Percentiles rank a stretch among this genome's conserved stretches.
These are phyloP conservation scores for Saccharomycopsis guyanensis DNA, from an alignment of 805 yeast species.

Conservation along the genomic window DNA sequence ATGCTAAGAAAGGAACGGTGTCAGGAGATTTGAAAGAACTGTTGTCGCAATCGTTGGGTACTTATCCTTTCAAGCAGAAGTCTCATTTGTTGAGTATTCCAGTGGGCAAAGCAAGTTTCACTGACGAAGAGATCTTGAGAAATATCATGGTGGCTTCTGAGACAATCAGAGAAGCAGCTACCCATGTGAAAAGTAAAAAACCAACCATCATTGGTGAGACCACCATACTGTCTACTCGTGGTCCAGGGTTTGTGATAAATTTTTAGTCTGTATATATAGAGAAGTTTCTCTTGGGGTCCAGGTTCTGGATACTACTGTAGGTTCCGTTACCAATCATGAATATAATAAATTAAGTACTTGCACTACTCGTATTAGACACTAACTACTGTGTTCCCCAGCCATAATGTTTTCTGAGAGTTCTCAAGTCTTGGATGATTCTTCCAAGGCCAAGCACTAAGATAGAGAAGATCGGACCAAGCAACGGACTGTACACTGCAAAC, in stretches of 20 bases:
- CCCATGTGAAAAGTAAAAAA: constrained; percentile 54
- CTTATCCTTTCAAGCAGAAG: constrained; percentile 72
- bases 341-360: no score
- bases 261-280: constrained; percentile 23
- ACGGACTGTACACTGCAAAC: constrained; percentile 86
- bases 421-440: constrained; percentile 36
- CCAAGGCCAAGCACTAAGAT: constrained; percentile 49
- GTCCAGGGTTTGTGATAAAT: constrained; percentile 72
- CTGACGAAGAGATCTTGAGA: constrained; percentile 65
- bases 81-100: constrained; percentile 54
- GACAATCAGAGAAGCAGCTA: constrained; percentile 47
- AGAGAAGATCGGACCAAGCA: constrained; percentile 76
- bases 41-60: constrained; percentile 51
- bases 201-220: constrained; percentile 68
- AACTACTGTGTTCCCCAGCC: no score
- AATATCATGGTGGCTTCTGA: constrained; percentile 63
- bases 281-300: no score
- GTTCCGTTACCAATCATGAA: no score
- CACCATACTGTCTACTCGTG: constrained; percentile 58
- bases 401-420: constrained; percentile 3
- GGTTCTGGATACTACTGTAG: no score
- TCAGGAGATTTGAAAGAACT: constrained; percentile 51
- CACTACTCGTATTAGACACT: no score
- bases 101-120: constrained; percentile 69
- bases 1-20: constrained; percentile 79